Evolutionary conservation across 768 basidiomycete genomes (phyloP).

Genomic region (Zangia roseola): DNA sequence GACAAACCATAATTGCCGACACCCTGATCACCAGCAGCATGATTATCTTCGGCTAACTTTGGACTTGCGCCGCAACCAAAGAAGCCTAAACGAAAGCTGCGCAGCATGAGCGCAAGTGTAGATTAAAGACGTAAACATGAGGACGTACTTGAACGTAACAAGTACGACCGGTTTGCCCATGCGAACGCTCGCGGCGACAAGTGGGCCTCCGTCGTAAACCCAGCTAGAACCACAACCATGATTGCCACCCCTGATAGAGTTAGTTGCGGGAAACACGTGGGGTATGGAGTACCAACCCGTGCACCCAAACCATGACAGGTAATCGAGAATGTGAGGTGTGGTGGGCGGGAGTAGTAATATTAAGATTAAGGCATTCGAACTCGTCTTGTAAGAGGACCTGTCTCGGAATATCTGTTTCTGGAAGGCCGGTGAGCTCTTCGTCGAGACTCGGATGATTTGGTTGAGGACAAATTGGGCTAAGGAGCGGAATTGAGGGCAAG

Average conservation of each 20-base stretch:
- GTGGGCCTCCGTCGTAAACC: constrained; percentile 71
- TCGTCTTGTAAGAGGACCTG: constrained; percentile 65
- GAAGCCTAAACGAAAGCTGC: constrained; percentile 73
- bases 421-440: constrained; percentile 60
- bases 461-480: constrained; percentile 78
- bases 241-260: constrained; percentile 58
- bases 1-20: constrained; percentile 74
- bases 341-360: constrained; percentile 72
- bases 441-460: constrained; percentile 47
- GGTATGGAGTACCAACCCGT: constrained; percentile 54
- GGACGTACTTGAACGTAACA: constrained; percentile 71
- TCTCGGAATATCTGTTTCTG: constrained; percentile 49
- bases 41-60: constrained; percentile 67
- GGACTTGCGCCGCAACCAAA: constrained; percentile 74
- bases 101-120: constrained; percentile 8
- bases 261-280: constrained; percentile 15
- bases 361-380: constrained; percentile 78
- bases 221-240: constrained; percentile 74
- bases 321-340: constrained; percentile 49
- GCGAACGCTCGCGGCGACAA: constrained; percentile 66
- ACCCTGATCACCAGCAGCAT: constrained; percentile 60
- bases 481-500: constrained; percentile 2
- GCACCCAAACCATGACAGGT: constrained; percentile 86
- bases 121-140: constrained; percentile 16
- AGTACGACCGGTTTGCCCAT: constrained; percentile 65